Conservation (phyloP, 345 rosid genomes). For the Firmiana major region DNA sequence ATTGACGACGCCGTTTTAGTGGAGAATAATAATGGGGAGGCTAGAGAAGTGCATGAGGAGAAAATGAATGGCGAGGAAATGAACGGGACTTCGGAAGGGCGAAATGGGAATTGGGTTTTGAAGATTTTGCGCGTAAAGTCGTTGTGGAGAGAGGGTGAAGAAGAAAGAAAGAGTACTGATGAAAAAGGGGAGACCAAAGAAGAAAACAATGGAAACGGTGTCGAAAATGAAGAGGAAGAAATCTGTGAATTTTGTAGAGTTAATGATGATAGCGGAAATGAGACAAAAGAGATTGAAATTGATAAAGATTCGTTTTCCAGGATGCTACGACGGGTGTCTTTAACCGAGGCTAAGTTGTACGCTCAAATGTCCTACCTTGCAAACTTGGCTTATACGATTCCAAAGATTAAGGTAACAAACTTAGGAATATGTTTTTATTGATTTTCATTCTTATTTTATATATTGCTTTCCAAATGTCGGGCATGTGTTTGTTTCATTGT, state of each 20-base stretch:
- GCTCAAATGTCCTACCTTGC: slow-evolving; percentile 79
- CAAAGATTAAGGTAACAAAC: slow-evolving; percentile 57
- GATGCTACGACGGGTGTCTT: slow-evolving; percentile 57
- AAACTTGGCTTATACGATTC: slow-evolving; percentile 73
- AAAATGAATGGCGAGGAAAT: slow-evolving; percentile 10
- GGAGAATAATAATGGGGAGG: slow-evolving; percentile 37
- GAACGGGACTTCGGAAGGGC: slow-evolving; percentile 26
- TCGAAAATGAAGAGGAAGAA: slow-evolving; percentile 32
- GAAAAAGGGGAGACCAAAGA: neutral
- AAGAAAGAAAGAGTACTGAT: neutral
- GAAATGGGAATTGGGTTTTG: slow-evolving; percentile 73
- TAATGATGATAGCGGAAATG: slow-evolving; percentile 33
- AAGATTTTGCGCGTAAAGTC: slow-evolving; percentile 82
- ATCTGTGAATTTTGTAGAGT: slow-evolving; percentile 52
- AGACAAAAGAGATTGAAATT: slow-evolving; percentile 39
- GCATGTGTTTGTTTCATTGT: neutral
- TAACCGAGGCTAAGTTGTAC: slow-evolving; percentile 67
- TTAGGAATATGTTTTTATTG: neutral
- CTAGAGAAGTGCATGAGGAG: slow-evolving; percentile 22
- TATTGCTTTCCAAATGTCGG: neutral
- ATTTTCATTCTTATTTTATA: neutral
- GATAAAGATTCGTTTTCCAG: slow-evolving; percentile 66
- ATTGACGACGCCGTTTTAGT: slow-evolving; percentile 54
- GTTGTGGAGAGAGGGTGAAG: slow-evolving; percentile 45
- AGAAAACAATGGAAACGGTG: slow-evolving; percentile 11